Evolutionary conservation across 2,329 filamentous ascomycete species (phyloP).

Genomic region (Neurospora crassa): DNA sequence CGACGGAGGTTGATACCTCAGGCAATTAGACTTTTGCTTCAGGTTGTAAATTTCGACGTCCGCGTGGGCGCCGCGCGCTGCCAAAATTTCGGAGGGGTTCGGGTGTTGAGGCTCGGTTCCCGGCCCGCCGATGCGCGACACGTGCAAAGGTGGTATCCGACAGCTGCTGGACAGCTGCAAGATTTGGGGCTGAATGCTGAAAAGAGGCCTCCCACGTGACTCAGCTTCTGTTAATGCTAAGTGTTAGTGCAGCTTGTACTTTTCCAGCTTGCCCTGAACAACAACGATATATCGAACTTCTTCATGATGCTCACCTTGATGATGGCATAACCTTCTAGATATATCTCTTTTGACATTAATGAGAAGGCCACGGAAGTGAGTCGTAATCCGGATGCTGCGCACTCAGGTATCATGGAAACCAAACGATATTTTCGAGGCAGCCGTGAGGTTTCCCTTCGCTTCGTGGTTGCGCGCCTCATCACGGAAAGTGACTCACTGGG

Average conservation of each 20-base stretch:
- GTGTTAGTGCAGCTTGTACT: not conserved
- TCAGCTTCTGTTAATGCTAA: not conserved
- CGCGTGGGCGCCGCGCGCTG: not conserved
- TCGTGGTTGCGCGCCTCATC: not conserved
- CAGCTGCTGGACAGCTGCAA: not conserved
- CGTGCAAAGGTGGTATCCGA: not conserved
- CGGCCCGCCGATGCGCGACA: not conserved
- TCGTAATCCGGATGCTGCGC: not conserved
- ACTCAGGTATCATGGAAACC: not conserved
- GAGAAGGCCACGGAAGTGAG: not conserved
- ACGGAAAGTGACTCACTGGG: not conserved
- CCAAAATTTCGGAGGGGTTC: not conserved
- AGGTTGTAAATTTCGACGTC: slow-evolving; percentile 5
- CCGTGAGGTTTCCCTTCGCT: not conserved
- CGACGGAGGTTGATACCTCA: not conserved
- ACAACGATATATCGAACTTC: not conserved
- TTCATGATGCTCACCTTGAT: not conserved
- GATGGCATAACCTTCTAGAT: not conserved
- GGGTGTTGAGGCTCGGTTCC: not conserved
- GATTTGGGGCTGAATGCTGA: not conserved
- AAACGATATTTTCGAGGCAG: not conserved
- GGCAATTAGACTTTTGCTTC: not conserved
- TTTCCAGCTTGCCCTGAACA: not conserved
- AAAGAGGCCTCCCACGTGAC: not conserved
- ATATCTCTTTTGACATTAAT: not conserved